phyloP scores from a whole-genome alignment of 1,284 basidiomycete genomes.

The Leccinum cinnamomeum region DNA sequence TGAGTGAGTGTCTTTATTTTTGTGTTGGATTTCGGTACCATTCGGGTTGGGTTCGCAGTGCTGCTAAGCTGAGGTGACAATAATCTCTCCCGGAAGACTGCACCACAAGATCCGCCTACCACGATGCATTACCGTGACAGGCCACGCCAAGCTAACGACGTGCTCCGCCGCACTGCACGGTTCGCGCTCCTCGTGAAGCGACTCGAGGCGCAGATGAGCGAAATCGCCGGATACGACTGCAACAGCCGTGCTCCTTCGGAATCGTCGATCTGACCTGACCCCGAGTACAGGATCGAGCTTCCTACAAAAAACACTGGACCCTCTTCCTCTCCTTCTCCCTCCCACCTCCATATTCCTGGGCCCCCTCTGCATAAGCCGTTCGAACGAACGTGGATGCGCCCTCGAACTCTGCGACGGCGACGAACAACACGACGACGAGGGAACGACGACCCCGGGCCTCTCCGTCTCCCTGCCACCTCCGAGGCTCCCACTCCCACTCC shows the following conservation, averaged over 20 bases:
- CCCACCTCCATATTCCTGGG: no score
- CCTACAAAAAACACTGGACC: slow-evolving; percentile 81
- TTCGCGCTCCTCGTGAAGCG: slow-evolving; percentile 81
- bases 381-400: no score
- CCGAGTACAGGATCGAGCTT: slow-evolving; percentile 61
- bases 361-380: no score
- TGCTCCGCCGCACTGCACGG: slow-evolving; percentile 78
- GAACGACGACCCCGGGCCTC: no score
- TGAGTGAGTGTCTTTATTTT: slow-evolving; percentile 31
- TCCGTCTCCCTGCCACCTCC: no score
- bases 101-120: slow-evolving; percentile 83
- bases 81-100: slow-evolving; percentile 48
- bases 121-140: slow-evolving; percentile 59
- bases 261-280: slow-evolving; percentile 1
- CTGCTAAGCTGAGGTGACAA: background rate
- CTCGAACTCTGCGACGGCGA: no score
- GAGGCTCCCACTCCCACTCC: no score
- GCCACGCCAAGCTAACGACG: slow-evolving; percentile 73
- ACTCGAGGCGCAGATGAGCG: slow-evolving; percentile 77
- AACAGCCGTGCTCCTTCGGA: background rate
- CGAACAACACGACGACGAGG: no score
- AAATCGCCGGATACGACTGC: slow-evolving; percentile 47
- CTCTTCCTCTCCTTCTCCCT: no score
- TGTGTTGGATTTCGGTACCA: background rate
- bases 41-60: background rate